Evolutionary conservation across 2,329 filamentous ascomycete genomes (phyloP), one percentile per base, ranked within the genome.

Genomic region (Dothistroma pini): DNA sequence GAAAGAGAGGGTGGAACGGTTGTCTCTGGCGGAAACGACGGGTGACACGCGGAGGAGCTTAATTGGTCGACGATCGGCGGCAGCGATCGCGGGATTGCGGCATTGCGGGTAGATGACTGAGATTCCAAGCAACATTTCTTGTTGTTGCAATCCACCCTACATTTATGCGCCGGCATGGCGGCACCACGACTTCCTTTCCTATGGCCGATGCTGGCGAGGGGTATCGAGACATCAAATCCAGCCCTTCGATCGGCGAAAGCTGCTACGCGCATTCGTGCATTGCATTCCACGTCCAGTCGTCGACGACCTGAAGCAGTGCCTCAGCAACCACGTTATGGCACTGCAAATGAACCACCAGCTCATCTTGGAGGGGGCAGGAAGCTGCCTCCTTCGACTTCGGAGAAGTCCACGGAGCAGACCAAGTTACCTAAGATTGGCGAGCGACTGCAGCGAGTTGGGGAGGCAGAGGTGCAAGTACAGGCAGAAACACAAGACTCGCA

Each of bases 111-210:
- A 44, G 34, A 38, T 38, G 34, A 4, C 34, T 38, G 34, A 38
- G 25, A 10, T 38, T 11, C 14, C 34, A 10, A 38, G 14, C 14
- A 44, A 44, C 41, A 44, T 44, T 44, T 44, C 41, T n/a, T 44
- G 41, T 19, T 2, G 16, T 9, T 6, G 14, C 14, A 38, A 38
- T 11, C 14, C 34, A 38, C 16, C 8, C 16, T n/a, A 11, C 14
- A 38, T 44, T 14, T 5, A 35, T 53, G 51, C 51, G 50, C 62
- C 57, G 29, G 49, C 16, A 80, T 80, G 78, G 74, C 78, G 19
- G 69, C 75, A 50, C 78, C 78, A 14, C 75, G 76, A 49, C 68
- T 81, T 51, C 76, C 77, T 29, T 80, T 80, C 66, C 72, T 81
- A 48, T 81, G 78, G 75, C 79, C 79, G 0, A 75, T 77, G 68